phyloP scores from a whole-genome alignment of 2,329 filamentous ascomycete species.

The Podosphaera fusca region DNA sequence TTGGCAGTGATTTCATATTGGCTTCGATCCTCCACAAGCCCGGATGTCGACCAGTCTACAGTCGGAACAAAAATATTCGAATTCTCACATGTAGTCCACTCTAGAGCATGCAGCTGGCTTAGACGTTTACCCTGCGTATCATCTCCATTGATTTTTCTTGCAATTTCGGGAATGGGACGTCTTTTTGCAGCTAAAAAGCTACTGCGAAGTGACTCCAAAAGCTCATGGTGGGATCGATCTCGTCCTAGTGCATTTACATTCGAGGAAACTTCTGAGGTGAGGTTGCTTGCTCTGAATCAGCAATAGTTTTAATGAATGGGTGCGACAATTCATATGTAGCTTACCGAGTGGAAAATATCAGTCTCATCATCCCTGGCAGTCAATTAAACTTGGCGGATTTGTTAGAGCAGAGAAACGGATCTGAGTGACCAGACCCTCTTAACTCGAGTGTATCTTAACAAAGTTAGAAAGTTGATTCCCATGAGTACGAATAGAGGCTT shows the following conservation, averaged over 20 bases:
- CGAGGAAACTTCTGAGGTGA: constrained; percentile 56
- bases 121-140: too few relatives aligned
- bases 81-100: constrained; percentile 45
- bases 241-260: constrained; percentile 58
- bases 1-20: constrained; percentile 93
- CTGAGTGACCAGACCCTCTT: too few relatives aligned
- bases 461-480: too few relatives aligned
- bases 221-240: constrained; percentile 76
- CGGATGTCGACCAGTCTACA: constrained; percentile 46
- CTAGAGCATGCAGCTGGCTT: constrained; percentile 6
- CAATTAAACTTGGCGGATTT: constrained; percentile 1
- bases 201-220: constrained; percentile 66
- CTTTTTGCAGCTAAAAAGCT: constrained; percentile 54
- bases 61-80: constrained; percentile 52
- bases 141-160: too few relatives aligned
- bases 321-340: constrained; percentile 13
- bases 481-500: too few relatives aligned
- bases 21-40: constrained; percentile 55
- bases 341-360: constrained; percentile 71
- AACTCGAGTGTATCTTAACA: too few relatives aligned
- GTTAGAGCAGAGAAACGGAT: neutral
- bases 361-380: constrained; percentile 36
- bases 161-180: too few relatives aligned
- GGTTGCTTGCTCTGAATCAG: constrained; percentile 11
- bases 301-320: constrained; percentile 3